phyloP scores from a whole-genome alignment of 805 yeast species.

The Saturnispora mendoncae region DNA sequence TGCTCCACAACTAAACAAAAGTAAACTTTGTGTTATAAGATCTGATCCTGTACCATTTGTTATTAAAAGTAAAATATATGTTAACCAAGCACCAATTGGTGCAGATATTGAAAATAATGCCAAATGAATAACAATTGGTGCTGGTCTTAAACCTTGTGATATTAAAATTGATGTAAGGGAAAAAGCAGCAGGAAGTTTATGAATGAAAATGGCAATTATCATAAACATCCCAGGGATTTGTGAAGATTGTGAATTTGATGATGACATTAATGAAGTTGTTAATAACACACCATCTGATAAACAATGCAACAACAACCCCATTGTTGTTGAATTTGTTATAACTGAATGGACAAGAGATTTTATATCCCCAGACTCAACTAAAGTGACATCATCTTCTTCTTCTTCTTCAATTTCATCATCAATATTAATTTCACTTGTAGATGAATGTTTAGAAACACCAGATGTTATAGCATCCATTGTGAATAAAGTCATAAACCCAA shows the following conservation, averaged over 20 bases:
- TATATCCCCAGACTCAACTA: not conserved
- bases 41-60: constrained; percentile 23
- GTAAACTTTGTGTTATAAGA: constrained; percentile 38
- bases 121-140: constrained; percentile 37
- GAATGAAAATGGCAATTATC: constrained; percentile 53
- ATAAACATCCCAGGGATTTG: constrained; percentile 30
- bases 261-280: constrained; percentile 38
- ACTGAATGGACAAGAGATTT: constrained; percentile 22
- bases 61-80: constrained; percentile 28
- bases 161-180: constrained; percentile 51
- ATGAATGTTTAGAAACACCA: no score
- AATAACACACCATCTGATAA: constrained; percentile 66
- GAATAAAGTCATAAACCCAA: constrained; percentile 12
- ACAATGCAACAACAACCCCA: constrained; percentile 60
- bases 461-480: no score
- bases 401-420: not conserved
- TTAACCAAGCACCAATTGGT: constrained; percentile 48
- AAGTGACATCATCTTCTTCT: not conserved
- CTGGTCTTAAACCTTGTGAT: constrained; percentile 25
- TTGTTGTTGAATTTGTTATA: constrained; percentile 38
- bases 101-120: constrained; percentile 49
- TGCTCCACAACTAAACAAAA: constrained; percentile 63
- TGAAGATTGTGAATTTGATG: constrained; percentile 27
- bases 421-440: constrained; percentile 1
- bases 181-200: constrained; percentile 69